Conservation (phyloP, 2,329 filamentous ascomycete genomes). For the Penicillium sp. region DNA sequence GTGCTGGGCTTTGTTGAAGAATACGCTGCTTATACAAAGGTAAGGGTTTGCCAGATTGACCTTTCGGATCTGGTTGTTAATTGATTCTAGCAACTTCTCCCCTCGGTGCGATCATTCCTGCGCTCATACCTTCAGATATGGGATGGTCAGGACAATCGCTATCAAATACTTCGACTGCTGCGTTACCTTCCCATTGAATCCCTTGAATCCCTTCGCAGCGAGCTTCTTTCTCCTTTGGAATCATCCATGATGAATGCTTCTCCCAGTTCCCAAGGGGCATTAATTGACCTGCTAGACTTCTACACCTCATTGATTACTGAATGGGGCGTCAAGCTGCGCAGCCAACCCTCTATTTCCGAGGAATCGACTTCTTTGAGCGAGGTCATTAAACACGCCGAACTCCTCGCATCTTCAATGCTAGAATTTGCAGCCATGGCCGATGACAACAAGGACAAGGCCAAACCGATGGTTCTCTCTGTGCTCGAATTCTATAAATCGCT, state of each 20-base stretch:
- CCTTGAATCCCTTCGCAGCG: slow-evolving; percentile 31
- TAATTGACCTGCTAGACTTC: slow-evolving; percentile 61
- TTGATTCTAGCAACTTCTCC: slow-evolving; percentile 30
- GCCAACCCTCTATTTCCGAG: slow-evolving; percentile 22
- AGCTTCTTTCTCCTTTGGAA: slow-evolving; percentile 41
- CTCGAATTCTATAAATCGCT: slow-evolving; percentile 66
- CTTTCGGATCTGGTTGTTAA: background rate
- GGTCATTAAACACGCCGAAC: slow-evolving; percentile 48
- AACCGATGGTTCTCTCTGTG: slow-evolving; percentile 47
- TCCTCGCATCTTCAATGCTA: slow-evolving; percentile 55
- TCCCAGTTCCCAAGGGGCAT: slow-evolving; percentile 50
- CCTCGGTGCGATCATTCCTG: slow-evolving; percentile 32
- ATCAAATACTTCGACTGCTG: slow-evolving; percentile 36
- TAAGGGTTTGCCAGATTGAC: slow-evolving; percentile 11
- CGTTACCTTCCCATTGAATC: slow-evolving; percentile 31
- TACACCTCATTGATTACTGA: slow-evolving; percentile 63
- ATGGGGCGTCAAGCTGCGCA: slow-evolving; percentile 40
- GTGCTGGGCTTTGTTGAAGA: slow-evolving; percentile 31
- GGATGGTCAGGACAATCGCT: slow-evolving; percentile 55
- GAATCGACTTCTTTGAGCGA: slow-evolving; percentile 37
- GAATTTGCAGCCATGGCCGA: slow-evolving; percentile 46
- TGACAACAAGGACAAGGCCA: slow-evolving; percentile 9
- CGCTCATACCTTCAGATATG: slow-evolving; percentile 55
- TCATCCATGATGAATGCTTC: slow-evolving; percentile 35
- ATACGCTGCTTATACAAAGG: slow-evolving; percentile 39